These are phyloP conservation scores for Obelidium mucronatum DNA, from an alignment of 192 early-diverging fungal species.

Conservation along the genomic window DNA sequence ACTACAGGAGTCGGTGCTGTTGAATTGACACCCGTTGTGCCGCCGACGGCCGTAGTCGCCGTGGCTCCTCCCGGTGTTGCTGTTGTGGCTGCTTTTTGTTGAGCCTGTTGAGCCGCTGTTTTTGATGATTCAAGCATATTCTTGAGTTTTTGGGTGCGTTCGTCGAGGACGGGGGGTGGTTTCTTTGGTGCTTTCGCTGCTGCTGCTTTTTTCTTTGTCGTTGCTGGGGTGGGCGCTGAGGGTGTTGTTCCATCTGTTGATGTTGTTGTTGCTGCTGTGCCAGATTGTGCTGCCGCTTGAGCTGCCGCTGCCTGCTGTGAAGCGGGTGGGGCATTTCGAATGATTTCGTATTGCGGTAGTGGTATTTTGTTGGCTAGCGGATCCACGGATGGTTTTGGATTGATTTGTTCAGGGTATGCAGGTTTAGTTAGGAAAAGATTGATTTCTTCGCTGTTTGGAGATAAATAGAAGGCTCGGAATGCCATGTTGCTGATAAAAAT, in stretches of 20 bases:
- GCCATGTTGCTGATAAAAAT: constrained; percentile 17
- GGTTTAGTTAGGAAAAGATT: constrained; percentile 37
- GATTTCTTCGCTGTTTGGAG: constrained; percentile 34
- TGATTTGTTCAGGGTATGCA: constrained; percentile 33
- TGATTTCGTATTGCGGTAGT: constrained; percentile 20
- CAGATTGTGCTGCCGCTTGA: neutral
- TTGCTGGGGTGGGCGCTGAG: constrained; percentile 6
- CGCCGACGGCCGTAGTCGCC: neutral
- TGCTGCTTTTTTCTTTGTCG: constrained; percentile 21
- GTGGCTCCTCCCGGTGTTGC: neutral
- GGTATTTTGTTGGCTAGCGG: neutral
- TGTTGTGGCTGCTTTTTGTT: neutral
- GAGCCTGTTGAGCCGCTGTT: neutral
- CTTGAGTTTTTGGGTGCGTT: neutral
- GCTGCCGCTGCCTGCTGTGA: neutral
- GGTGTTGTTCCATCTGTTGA: no score
- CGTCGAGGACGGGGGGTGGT: constrained; percentile 27
- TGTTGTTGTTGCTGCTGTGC: constrained; percentile 3
- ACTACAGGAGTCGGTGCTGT: neutral
- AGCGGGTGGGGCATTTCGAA: neutral
- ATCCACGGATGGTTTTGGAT: constrained; percentile 33
- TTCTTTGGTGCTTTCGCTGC: constrained; percentile 16
- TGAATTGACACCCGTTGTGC: neutral
- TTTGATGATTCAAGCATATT: constrained; percentile 13
- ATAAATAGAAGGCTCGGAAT: constrained; percentile 34